Base-by-base conservation (phyloP, 306 rosid species). In the Urtica urens region DNA sequence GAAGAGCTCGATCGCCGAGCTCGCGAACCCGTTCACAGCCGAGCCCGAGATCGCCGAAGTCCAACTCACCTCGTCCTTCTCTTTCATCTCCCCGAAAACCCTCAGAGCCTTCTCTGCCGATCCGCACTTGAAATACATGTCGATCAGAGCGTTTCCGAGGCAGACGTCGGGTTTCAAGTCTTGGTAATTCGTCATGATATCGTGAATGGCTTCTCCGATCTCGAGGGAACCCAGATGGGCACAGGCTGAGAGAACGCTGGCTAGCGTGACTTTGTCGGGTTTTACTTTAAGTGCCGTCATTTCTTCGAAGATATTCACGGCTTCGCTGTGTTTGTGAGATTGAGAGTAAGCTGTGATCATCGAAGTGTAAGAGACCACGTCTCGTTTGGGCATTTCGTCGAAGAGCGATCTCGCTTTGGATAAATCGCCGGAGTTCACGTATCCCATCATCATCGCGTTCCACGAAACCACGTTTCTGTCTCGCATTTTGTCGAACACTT, bases 51-150 rank as follows among this genome's bases (percentile, higher is more conserved):
- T 74, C 30, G 81, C 53, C 0, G 95, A 74, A 45, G 69, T 78
- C 93, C 93, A 88, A 5, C 93, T 73, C 19, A 88, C 81, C 0
- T 68, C 39, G 59, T 88, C 94, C 58, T 74, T 88, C 53, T 23
- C 58, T 55, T 43, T 57, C 88, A 83, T 88, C 64, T 63, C 79
- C 38, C 48, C 58, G 47, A 83, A 88, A 57, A 75, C 95, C 25
- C 52, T 70, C 48, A 80, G 39, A 26, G 93, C 93, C 75, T 81
- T 83, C 71, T 76, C 78, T 68, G 70, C 83, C 38, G 56, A 65
- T 45, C 95, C 95, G 55, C 88, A 83, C 68, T 88, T 88, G 76
- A 79, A 83, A 61, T 88, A 88, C 95, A 83, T 78, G 60, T 81
- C 81, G 23, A 83, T 74, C 70, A 83, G 70, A 54, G 93, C 65